Base-by-base conservation (phyloP, 352 stramenopile species). In the Pythium guiyangense region DNA sequence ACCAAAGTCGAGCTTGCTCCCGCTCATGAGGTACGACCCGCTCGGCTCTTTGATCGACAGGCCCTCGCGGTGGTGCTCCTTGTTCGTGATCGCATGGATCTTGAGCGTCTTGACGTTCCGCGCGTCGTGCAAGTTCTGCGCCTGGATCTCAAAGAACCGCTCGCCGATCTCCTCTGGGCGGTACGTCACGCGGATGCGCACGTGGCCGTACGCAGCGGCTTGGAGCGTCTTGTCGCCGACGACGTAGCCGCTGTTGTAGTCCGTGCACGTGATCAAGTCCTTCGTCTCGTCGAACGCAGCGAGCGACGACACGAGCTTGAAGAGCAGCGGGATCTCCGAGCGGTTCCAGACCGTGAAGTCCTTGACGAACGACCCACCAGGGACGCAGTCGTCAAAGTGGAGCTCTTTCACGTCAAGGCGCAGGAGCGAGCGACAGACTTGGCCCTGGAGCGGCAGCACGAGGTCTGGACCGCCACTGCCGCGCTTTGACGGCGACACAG, bases 261-360 rank as follows among this genome's bases (percentile, higher is more conserved):
- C 86, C 4, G 82, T 88, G 62, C 85, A 94, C 26, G 86, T 84
- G 14, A 96, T 61, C 9, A 91, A 37, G 25, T 90, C 70, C 34
- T 83, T 81, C 9, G 80, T 84, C 20, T 90, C 76, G 48, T 85
- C 77, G 64, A 85, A 88, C 11, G 71, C 53, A 25, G 72, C 70
- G 39, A 91, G 67, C 3, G 81, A 89, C 1, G 84, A 92, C 29
- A 94, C 74, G 6, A 96, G 64, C 50, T 91, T 86, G 60, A 96
- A 94, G 15, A 94, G 60, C 47, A 96, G 71, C 14, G 84, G 86
- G 49, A 94, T 96, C 63, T 96, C 86, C 0, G 86, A 94, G 5
- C 86, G 84, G 31, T 96, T 96, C 86, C 86, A 96, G 17, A 96
- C 82, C 2, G 86, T 94, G 26, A 96, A 94, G 58, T 96, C 86